Base-by-base conservation (phyloP, 306 rosid species). In the Quercus alba region DNA sequence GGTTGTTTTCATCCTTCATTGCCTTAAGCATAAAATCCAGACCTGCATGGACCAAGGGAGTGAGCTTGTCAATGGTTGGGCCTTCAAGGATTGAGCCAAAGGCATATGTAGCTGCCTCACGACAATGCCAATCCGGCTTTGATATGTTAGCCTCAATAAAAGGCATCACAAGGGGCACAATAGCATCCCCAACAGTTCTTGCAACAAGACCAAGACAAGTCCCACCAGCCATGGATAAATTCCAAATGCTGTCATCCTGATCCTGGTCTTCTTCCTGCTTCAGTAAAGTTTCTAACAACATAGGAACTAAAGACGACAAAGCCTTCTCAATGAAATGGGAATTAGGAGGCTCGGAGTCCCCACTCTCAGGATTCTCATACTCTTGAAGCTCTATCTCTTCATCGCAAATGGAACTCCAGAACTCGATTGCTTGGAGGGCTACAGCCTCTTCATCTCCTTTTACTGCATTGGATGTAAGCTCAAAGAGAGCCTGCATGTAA, bases 381-480 rank as follows among this genome's bases (percentile, higher is more conserved):
- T 79, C 87, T 44, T 84, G 84, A 68, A 54, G 69, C 55, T 84
- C 83, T 79, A 84, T 79, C 49, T 84, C 87, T 64, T 75, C 84
- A 75, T 84, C 87, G 44, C 87, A 84, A 30, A 84, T 71, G 56
- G 87, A 74, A 78, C 87, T 84, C 87, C 87, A 84, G 61, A 84
- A 84, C 75, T 84, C 87, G 3, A 84, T 79, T 21, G 87, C 87
- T 79, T 84, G 84, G 63, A 84, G 84, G 35, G 84, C 75, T 41
- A 76, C 87, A 7, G 58, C 74, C 75, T 79, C 84, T 76, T 79
- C 84, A 63, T 84, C 84, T 74, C 75, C 81, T 49, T 80, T 84
- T 19, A 84, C 81, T n/a, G 84, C 87, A 59, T 80, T 79, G 31
- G 84, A 79, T 30, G 87, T 84, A 75, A 80, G 84, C 78, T 79